Conservation (phyloP, 2,329 filamentous ascomycete species). For the Alternaria sp. region DNA sequence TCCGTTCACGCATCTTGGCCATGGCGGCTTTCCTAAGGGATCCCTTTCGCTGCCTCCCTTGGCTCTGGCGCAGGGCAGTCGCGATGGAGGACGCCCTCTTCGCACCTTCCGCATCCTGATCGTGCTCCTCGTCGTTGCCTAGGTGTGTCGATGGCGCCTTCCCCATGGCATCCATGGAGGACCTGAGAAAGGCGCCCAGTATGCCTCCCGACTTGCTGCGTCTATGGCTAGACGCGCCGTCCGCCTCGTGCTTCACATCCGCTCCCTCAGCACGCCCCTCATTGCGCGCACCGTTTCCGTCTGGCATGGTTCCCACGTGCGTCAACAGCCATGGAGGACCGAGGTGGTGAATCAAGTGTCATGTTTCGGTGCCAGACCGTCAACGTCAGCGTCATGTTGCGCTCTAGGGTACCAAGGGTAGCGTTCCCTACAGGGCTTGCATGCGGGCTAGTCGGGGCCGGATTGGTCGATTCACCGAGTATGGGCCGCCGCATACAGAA, state of each 20-base stretch:
- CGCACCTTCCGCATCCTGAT: constrained; percentile 36
- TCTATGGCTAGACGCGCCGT: constrained; percentile 21
- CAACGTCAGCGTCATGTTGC: constrained; percentile 13
- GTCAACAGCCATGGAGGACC: constrained; percentile 17
- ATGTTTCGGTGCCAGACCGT: constrained; percentile 24
- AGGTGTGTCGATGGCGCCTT: constrained; percentile 41
- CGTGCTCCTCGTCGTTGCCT: constrained; percentile 24
- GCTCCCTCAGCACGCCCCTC: background rate
- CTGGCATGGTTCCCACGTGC: constrained; percentile 30
- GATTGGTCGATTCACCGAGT: constrained; percentile 25
- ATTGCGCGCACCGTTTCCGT: constrained; percentile 14
- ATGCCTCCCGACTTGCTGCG: constrained; percentile 69
- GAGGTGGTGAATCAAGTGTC: constrained; percentile 19
- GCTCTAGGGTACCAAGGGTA: background rate
- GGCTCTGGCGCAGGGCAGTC: constrained; percentile 55
- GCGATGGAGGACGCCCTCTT: constrained; percentile 32
- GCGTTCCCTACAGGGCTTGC: constrained; percentile 22
- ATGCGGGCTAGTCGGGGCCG: constrained; percentile 19
- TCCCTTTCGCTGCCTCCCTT: constrained; percentile 73
- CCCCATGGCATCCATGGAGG: constrained; percentile 21
- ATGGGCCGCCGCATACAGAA: constrained; percentile 28
- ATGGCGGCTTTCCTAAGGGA: constrained; percentile 88
- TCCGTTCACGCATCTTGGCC: constrained; percentile 59
- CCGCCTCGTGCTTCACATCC: constrained; percentile 3
- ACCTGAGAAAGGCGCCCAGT: constrained; percentile 59